phyloP scores from a whole-genome alignment of 495 filamentous ascomycete species.

The Poronia punctata region DNA sequence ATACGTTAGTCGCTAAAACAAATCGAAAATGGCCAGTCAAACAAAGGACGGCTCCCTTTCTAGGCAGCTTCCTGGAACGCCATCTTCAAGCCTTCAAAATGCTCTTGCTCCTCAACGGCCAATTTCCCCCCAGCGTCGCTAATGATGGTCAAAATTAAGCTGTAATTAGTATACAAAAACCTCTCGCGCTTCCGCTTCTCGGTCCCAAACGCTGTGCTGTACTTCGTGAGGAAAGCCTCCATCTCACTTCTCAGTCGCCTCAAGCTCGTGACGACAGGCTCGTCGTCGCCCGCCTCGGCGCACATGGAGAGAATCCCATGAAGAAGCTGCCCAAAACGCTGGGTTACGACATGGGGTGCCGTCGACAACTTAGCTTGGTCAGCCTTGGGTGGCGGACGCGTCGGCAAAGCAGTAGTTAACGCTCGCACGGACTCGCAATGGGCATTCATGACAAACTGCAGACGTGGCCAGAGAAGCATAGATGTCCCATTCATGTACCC shows the following conservation, averaged over 20 bases:
- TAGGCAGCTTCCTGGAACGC: slow-evolving; percentile 35
- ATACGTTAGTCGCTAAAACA: slow-evolving; percentile 8
- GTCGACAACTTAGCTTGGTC: slow-evolving; percentile 62
- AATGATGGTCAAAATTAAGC: slow-evolving; percentile 83
- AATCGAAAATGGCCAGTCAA: background rate
- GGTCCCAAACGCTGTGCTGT: slow-evolving; percentile 50
- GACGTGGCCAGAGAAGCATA: slow-evolving; percentile 94
- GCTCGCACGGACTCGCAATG: slow-evolving; percentile 78
- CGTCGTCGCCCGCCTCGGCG: slow-evolving; percentile 83
- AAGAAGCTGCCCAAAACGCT: slow-evolving; percentile 84
- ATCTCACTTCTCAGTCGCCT: slow-evolving; percentile 67
- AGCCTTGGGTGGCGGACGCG: slow-evolving; percentile 44
- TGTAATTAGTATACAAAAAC: slow-evolving; percentile 93
- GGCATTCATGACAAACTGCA: slow-evolving; percentile 88
- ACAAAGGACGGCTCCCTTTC: background rate
- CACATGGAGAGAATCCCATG: slow-evolving; percentile 77
- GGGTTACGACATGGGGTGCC: slow-evolving; percentile 84
- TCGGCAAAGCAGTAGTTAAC: slow-evolving; percentile 44
- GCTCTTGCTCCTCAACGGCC: slow-evolving; percentile 63
- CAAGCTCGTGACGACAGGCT: slow-evolving; percentile 78
- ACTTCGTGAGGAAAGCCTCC: slow-evolving; percentile 66
- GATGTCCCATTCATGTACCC: slow-evolving; percentile 88
- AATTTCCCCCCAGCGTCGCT: slow-evolving; percentile 75
- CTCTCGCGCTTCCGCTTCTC: slow-evolving; percentile 75
- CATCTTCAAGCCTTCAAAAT: slow-evolving; percentile 56